Evolutionary conservation across 371 early-diverging fungal genomes (phyloP), one percentile per base, ranked within the genome.

Genomic region (Zopfochytrium polystomum): DNA sequence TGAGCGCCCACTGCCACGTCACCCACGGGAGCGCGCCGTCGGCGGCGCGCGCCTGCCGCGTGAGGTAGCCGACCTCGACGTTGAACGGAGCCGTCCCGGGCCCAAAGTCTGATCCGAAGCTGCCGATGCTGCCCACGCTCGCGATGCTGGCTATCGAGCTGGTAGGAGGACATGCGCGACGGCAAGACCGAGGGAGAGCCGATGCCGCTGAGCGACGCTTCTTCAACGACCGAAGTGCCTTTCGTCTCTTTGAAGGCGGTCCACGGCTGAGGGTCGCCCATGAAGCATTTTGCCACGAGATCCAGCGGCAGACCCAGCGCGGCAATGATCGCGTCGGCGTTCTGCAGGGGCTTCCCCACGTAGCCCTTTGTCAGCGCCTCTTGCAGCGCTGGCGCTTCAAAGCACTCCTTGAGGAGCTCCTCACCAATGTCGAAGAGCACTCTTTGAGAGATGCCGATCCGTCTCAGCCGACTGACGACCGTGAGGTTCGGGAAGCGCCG

Each of bases 21-120:
- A 65, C 65, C 65, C 65, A 65, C 2, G 65, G 65, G 18, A 65
- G 59, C 25, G 23, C 25, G 30, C 65, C 65, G n/a, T n/a, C n/a
- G 18, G 31, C 29, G 18, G 59, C 54, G 29, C 52, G 55, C 18
- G 65, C 65, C 20, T 30, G 65, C 11, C 65, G 52, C 23, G 65
- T 65, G 22, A 65, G 55, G 23, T 59, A 45, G 6, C 55, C 55
- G 11, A 65, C 42, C 18, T 32, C 49, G n/a, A 34, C 26, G 23
- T 48, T 22, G 23, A 48, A 48, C 9, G 48, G 48, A 9, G 25
- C 48, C 22, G 15, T 15, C 9, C 20, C n/a, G n/a, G 42, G 42
- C n/a, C 42, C 42, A 13, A 13, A 11, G 11, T 42, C 42, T 42
- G 42, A 42, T 13, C 42, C 42, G n/a, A 11, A 11, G n/a, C 42